These are phyloP conservation scores for Pyrenophora graminea DNA, from an alignment of 2,329 filamentous ascomycete genomes.

Conservation along the genomic window DNA sequence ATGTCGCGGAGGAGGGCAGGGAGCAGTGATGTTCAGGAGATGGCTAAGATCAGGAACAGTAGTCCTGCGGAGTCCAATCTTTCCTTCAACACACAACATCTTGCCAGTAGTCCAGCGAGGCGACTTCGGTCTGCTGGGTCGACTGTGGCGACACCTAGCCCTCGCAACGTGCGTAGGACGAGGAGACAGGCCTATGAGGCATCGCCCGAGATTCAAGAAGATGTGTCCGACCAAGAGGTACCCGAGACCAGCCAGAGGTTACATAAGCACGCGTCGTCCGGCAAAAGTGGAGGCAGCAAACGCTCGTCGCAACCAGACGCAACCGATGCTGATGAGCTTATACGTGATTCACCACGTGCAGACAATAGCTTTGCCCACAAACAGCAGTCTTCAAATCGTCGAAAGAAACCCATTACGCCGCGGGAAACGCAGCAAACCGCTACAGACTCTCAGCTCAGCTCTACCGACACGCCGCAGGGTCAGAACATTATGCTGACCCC, in stretches of 20 bases:
- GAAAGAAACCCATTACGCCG: conserved; percentile 31
- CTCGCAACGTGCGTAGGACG: conserved; percentile 19
- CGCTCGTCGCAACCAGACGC: conserved; percentile 14
- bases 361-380: conserved; percentile 1
- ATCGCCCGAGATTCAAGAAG: conserved; percentile 2
- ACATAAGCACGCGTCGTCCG: conserved; percentile 6
- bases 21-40: too few relatives aligned
- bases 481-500: conserved; percentile 43
- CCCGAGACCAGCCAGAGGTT: conserved; percentile 3
- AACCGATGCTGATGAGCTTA: conserved; percentile 5
- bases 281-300: conserved; percentile 15
- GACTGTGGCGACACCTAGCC: conserved; percentile 12
- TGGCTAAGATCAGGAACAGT: conserved; percentile 1
- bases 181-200: conserved; percentile 18
- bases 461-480: conserved; percentile 13
- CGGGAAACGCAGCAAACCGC: conserved; percentile 33
- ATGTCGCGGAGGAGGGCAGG: not conserved
- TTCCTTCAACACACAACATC: conserved; percentile 1
- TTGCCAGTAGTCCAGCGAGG: conserved; percentile 11
- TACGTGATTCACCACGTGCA: conserved; percentile 18
- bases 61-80: conserved; percentile 7
- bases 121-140: conserved; percentile 10
- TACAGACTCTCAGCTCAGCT: conserved; percentile 27
- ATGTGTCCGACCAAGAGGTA: conserved; percentile 4
- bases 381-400: conserved; percentile 18